Evolutionary conservation across 495 filamentous ascomycete species (phyloP).

Genomic region (Sporormia fimetaria): DNA sequence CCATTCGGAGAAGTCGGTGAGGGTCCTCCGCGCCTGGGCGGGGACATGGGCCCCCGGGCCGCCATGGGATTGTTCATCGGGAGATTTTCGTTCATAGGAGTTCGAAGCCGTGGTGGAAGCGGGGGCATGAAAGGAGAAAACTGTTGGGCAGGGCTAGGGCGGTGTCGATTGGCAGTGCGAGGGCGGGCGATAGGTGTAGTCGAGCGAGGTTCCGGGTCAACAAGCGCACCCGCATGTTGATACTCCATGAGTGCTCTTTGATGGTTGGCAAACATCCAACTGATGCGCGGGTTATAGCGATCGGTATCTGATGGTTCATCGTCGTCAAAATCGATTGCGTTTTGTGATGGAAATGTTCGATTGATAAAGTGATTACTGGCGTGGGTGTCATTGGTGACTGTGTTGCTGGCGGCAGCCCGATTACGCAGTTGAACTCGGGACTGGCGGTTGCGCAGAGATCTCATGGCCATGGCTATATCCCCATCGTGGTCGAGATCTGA

Average conservation of each 20-base stretch:
- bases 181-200: slow-evolving; percentile 27
- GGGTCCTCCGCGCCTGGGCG: slow-evolving; percentile 2
- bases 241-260: slow-evolving; percentile 18
- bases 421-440: slow-evolving; percentile 25
- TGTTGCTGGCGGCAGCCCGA: slow-evolving; percentile 5
- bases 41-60: slow-evolving; percentile 10
- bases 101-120: slow-evolving; percentile 14
- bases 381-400: no score
- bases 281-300: slow-evolving; percentile 28
- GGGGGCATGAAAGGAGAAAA: slow-evolving; percentile 18
- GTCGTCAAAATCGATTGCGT: slow-evolving; percentile 20
- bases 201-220: slow-evolving; percentile 22
- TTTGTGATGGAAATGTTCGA: slow-evolving; percentile 12
- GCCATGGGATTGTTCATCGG: slow-evolving; percentile 6
- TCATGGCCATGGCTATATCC: slow-evolving; percentile 24
- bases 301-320: slow-evolving; percentile 27
- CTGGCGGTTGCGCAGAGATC: slow-evolving; percentile 13
- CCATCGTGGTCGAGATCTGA: slow-evolving; percentile 26
- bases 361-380: slow-evolving; percentile 11
- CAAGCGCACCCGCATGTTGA: slow-evolving; percentile 8
- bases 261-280: slow-evolving; percentile 28
- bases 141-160: slow-evolving; percentile 18
- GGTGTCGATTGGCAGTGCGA: slow-evolving; percentile 26
- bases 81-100: slow-evolving; percentile 19
- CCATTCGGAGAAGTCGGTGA: not conserved